Evolutionary conservation across 768 basidiomycete genomes (phyloP), one percentile per base, ranked within the genome.

Genomic region (Suillus sp.): DNA sequence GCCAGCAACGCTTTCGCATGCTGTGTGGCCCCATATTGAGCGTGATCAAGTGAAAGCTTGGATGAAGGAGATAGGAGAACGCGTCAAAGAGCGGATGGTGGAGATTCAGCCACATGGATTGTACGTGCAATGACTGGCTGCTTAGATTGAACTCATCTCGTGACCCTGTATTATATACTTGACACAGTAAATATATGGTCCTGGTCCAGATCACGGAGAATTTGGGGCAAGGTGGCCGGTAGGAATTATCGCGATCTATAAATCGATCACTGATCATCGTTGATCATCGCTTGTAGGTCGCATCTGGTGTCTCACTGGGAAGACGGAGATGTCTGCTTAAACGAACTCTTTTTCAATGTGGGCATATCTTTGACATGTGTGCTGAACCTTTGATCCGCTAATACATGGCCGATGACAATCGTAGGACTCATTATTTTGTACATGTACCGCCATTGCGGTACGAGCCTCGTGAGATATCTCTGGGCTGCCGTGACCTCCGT

Each of bases 301-400:
- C 91, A 91, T 74, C 85, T 95, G 78, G 84, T 83, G 56, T 92
- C 90, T 65, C 93, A 95, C 70, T 95, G 92, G 92, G 92, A 95
- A 78, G 92, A 94, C 66, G 84, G 85, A 59, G 93, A 95, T 71
- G 79, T 82, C 58, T 86, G 92, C 63, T 83, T 87, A 47, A 87
- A 92, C 74, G 92, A 94, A 76, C 80, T 94, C 72, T 92, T 84
- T 77, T 81, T 82, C 54, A 95, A 92, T 71, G 92, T 93, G 76
- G 66, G 90, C 79, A 59, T 60, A 63, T 61, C 42, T 48, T 64
- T 50, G 47, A 55, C 58, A 16, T 38, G 51, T n/a, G 60, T 62
- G 40, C 22, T 50, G 59, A 57, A 34, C 22, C 53, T 25, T 64
- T 51, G 56, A 62, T 53, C 22, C 30, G 54, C 54, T 64, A 58